A percentile compares a stretch with the other conserved stretches of the same genome.
Conservation (phyloP, 495 filamentous ascomycete genomes). For the Aspergillus homomorphus region DNA sequence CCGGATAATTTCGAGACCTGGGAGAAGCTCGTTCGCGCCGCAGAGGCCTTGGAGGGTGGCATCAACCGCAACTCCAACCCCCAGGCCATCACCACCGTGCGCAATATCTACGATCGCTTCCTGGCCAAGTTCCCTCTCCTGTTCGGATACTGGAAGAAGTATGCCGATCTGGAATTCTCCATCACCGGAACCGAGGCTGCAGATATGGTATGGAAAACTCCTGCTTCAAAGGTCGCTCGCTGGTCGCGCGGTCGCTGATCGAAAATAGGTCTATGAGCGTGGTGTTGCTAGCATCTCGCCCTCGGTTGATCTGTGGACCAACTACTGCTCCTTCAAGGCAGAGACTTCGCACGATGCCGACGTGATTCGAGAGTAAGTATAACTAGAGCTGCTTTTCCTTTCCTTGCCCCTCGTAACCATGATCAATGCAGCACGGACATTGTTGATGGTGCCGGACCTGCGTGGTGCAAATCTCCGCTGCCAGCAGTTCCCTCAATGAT, state of each 20-base stretch:
- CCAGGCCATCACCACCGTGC: constrained; percentile 80
- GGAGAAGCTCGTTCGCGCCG: constrained; percentile 85
- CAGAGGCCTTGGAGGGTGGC: constrained; percentile 83
- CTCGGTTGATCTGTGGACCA: constrained; percentile 94
- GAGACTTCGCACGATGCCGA: constrained; percentile 93
- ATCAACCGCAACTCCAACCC: constrained; percentile 96
- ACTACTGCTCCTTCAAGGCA: constrained; percentile 96
- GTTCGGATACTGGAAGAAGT: constrained; percentile 99
- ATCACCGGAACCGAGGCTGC: constrained; percentile 96
- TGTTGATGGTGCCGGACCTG: constrained; percentile 32
- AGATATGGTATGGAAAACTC: constrained; percentile 70
- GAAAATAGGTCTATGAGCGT: constrained; percentile 80
- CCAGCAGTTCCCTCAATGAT: constrained; percentile 40
- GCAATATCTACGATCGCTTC: constrained; percentile 86
- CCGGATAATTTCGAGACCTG: constrained; percentile 92
- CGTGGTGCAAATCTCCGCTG: constrained; percentile 30
- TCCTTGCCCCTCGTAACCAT: constrained; percentile 37
- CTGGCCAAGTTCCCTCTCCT: constrained; percentile 92
- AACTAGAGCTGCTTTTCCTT: constrained; percentile 61
- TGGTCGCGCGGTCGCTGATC: constrained; percentile 22
- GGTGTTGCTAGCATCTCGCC: constrained; percentile 89
- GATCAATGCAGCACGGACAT: constrained; percentile 42
- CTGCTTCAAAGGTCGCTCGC: background rate
- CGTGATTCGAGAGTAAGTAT: constrained; percentile 99
- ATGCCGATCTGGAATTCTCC: constrained; percentile 95